A percentile compares a stretch with the other conserved stretches of the same genome.
These are phyloP conservation scores for Amanita exitialis DNA, from an alignment of 768 basidiomycete species.

Conservation along the genomic window DNA sequence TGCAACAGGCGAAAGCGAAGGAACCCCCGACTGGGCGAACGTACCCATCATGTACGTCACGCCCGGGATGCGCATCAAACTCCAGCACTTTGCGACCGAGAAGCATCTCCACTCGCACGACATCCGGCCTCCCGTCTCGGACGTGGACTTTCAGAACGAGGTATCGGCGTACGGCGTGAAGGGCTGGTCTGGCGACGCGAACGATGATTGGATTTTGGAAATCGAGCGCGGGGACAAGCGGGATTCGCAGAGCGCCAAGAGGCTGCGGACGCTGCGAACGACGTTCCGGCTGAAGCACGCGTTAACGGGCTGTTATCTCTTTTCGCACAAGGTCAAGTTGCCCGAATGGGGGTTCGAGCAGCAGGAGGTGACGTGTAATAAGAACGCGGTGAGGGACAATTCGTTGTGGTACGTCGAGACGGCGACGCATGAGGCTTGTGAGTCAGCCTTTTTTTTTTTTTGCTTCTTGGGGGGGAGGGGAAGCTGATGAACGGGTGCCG, in stretches of 20 bases:
- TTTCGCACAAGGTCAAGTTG: constrained; percentile 96
- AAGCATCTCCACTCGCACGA: constrained; percentile 95
- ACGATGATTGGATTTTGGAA: constrained; percentile 90
- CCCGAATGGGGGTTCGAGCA: constrained; percentile 98
- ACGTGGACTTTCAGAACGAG: constrained; percentile 99
- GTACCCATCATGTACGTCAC: constrained; percentile 54
- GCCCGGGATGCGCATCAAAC: constrained; percentile 61
- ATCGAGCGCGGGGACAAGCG: constrained; percentile 59
- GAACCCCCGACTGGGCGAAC: constrained; percentile 32
- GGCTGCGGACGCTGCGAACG: constrained; percentile 72
- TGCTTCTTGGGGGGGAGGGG: no score
- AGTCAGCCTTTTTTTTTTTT: constrained; percentile 12
- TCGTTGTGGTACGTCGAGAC: constrained; percentile 95
- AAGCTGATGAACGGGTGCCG: background rate
- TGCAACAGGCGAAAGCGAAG: constrained; percentile 40
- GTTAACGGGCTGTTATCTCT: constrained; percentile 90
- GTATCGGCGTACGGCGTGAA: constrained; percentile 90
- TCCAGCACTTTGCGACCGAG: constrained; percentile 71
- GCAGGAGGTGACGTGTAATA: constrained; percentile 99
- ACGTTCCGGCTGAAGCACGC: constrained; percentile 77
- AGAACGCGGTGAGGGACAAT: constrained; percentile 84
- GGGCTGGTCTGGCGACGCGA: constrained; percentile 79
- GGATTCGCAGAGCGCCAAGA: constrained; percentile 57
- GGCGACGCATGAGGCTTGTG: constrained; percentile 63
- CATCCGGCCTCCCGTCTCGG: constrained; percentile 85